phyloP scores from a whole-genome alignment of 106 monocot species.

The Hemerocallis citrina region DNA sequence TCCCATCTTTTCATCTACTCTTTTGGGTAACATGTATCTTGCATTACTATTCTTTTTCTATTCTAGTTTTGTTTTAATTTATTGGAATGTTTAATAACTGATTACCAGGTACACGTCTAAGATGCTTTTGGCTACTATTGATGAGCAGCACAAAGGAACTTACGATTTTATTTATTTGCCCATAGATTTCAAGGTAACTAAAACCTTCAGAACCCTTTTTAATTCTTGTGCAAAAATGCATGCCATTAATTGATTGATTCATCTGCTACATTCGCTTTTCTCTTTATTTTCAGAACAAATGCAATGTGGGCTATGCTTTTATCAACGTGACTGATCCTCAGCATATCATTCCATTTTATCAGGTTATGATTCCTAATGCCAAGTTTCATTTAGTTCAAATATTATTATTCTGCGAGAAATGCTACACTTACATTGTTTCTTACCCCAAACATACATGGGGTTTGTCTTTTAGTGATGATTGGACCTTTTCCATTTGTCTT shows the following conservation, averaged over 20 bases:
- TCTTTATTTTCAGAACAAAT: conserved; percentile 68
- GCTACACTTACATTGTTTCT: no score
- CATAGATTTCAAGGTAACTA: conserved; percentile 87
- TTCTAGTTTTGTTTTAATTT: background rate
- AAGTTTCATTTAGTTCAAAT: no score
- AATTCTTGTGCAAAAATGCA: background rate
- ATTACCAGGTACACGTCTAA: conserved; percentile 82
- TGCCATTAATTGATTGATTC: conserved; percentile 4
- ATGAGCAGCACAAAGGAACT: conserved; percentile 87
- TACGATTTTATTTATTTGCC: conserved; percentile 98
- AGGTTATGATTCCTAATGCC: conserved; percentile 32
- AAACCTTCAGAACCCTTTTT: background rate
- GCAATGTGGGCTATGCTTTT: conserved; percentile 98
- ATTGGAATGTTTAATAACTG: conserved; percentile 1
- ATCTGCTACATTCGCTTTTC: conserved; percentile 1
- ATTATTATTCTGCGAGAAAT: no score
- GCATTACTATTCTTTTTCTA: no score
- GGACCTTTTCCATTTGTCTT: no score
- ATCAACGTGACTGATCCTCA: conserved; percentile 79
- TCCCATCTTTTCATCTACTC: no score
- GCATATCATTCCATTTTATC: conserved; percentile 51
- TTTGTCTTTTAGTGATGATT: no score
- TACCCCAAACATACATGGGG: no score
- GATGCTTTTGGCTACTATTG: conserved; percentile 95
- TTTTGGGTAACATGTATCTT: no score